Evolutionary conservation across 768 basidiomycete species (phyloP), one percentile per base, ranked within the genome.

Genomic region (Termitomyces bulborhizus): DNA sequence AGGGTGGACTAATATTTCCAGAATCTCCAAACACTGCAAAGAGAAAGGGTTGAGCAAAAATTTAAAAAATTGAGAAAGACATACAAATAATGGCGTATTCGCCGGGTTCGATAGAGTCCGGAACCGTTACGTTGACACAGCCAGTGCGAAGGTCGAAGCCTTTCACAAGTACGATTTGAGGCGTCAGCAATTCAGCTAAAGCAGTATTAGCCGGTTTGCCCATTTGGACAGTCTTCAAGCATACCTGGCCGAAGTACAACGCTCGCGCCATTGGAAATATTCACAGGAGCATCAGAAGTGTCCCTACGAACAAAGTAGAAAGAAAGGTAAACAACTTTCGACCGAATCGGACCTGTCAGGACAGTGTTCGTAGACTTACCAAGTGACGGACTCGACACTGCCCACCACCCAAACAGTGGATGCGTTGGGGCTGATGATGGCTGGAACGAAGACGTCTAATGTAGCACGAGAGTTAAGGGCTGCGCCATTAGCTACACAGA

Each of bases 1-100:
- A 78, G 18, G 56, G 55, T 11, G 68, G 71, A 62, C 76, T 76
- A 50, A 64, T 62, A 65, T 79, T 74, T 36, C 76, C 77, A 16
- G 77, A 79, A 59, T 79, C 75, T 15, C 79, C 78, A 53, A 76
- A 77, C 49, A 80, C 78, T 80, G 15, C 6, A 43, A 15, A 6
- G 27, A 24, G 40, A n/a, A 7, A 16, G n/a, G 40, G 15, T 34
- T 13, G 36, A 56, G 34, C 26, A 2, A 5, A 54, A 46, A 39
- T 32, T 24, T 39, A 36, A 41, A 24, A 13, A 27, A 16, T 21
- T 2, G 15, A 46, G 4, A 16, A 6, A n/a, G 50, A 48, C 15
- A 37, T 21, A 53, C 52, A 37, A 46, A 32, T 37, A 18, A 50
- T 50, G 37, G 39, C 26, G n/a, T 50, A 50, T 18, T 29, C 6